A percentile compares a stretch with the other conserved stretches of the same genome.
phyloP scores from a whole-genome alignment of 495 filamentous ascomycete genomes.

The Penicillium angulare region DNA sequence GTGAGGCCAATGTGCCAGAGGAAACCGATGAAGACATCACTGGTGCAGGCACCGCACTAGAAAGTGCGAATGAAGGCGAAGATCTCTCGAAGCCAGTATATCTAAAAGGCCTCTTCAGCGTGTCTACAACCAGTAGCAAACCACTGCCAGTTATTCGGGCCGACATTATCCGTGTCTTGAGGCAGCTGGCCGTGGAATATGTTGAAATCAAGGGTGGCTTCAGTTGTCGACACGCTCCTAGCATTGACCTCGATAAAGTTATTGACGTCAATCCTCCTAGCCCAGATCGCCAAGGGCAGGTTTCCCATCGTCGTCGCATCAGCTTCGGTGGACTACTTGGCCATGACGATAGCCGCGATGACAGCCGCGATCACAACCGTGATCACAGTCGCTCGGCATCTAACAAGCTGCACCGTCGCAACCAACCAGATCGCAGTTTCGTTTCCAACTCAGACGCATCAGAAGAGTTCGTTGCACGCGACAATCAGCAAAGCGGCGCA shows the following conservation, averaged over 20 bases:
- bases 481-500: slow-evolving; percentile 27
- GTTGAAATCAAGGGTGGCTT: slow-evolving; percentile 93
- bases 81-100: slow-evolving; percentile 82
- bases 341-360: slow-evolving; percentile 54
- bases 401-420: slow-evolving; percentile 33
- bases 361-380: slow-evolving; percentile 49
- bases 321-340: slow-evolving; percentile 74
- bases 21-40: slow-evolving; percentile 68
- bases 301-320: slow-evolving; percentile 72
- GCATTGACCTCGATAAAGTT: slow-evolving; percentile 79
- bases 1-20: slow-evolving; percentile 71
- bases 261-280: slow-evolving; percentile 57
- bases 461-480: slow-evolving; percentile 61
- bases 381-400: slow-evolving; percentile 32
- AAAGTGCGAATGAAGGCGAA: slow-evolving; percentile 55
- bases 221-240: slow-evolving; percentile 80
- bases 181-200: slow-evolving; percentile 83
- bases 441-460: slow-evolving; percentile 75
- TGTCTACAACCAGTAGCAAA: slow-evolving; percentile 92
- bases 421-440: slow-evolving; percentile 63
- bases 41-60: slow-evolving; percentile 46
- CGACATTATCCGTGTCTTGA: slow-evolving; percentile 90
- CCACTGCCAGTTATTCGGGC: slow-evolving; percentile 78
- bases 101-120: slow-evolving; percentile 96
- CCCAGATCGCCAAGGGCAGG: slow-evolving; percentile 49